Conservation (phyloP, 2,329 filamentous ascomycete species). For the Tolypocladium tropicale region DNA sequence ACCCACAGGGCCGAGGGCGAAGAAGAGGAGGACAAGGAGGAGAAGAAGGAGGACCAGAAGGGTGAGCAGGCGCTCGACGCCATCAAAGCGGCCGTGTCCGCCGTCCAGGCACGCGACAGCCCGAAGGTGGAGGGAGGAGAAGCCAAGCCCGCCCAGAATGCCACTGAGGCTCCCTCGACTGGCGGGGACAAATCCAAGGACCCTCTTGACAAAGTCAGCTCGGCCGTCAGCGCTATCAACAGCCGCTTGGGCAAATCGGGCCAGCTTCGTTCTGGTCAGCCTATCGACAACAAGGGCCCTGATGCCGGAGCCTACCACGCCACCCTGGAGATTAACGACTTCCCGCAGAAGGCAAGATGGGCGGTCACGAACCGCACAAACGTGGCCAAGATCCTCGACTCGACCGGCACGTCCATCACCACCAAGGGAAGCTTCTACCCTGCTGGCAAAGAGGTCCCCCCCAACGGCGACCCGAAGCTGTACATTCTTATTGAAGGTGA, state of each 20-base stretch:
- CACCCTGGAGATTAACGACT: conserved; percentile 97
- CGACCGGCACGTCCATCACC: conserved; percentile 90
- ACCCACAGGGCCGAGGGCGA: conserved; percentile 82
- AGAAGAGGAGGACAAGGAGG: conserved; percentile 73
- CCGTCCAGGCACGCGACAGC: conserved; percentile 42
- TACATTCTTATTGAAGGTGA: conserved; percentile 98
- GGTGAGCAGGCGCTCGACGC: conserved; percentile 56
- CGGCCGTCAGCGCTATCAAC: conserved; percentile 87
- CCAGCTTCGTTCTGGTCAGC: conserved; percentile 81
- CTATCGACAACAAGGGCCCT: conserved; percentile 96
- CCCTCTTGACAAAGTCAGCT: conserved; percentile 74
- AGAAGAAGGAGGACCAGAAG: conserved; percentile 67
- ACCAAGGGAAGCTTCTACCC: conserved; percentile 91
- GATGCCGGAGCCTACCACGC: conserved; percentile 96
- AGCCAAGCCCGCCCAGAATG: conserved; percentile 22
- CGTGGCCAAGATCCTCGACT: conserved; percentile 93
- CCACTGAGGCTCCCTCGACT: conserved; percentile 41
- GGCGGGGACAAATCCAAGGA: conserved; percentile 54
- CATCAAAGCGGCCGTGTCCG: conserved; percentile 52
- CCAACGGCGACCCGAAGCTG: conserved; percentile 76
- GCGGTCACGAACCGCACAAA: conserved; percentile 97
- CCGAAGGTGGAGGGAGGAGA: conserved; percentile 31
- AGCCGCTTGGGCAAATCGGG: conserved; percentile 81
- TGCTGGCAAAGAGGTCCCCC: conserved; percentile 65
- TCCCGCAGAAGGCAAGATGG: conserved; percentile 97